These are phyloP conservation scores for Dictyostelium citrinum DNA, from an alignment of 78 protist species.

Conservation along the genomic window DNA sequence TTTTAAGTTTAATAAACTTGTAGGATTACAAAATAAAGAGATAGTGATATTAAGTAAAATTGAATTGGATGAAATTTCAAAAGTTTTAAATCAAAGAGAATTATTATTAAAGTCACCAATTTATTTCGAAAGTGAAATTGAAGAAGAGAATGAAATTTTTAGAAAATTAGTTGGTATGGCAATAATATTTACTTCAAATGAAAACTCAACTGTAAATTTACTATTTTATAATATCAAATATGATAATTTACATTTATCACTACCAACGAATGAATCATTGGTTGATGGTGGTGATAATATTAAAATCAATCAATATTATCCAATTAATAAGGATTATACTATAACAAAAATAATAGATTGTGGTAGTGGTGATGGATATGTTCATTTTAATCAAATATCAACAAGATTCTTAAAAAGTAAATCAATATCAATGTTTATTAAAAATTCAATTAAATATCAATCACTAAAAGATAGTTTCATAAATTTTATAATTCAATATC, in stretches of 20 bases:
- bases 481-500: background rate
- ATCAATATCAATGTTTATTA: background rate
- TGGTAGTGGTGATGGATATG: background rate
- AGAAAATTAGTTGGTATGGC: background rate
- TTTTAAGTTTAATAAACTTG: background rate
- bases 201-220: background rate
- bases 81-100: background rate
- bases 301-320: no score
- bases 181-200: background rate
- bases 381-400: background rate
- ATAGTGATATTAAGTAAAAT: background rate
- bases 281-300: no score
- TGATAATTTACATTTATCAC: background rate
- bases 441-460: background rate
- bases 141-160: background rate
- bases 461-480: background rate
- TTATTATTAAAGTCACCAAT: background rate
- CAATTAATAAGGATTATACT: no score
- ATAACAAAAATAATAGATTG: background rate
- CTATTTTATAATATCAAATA: background rate
- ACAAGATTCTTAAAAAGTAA: background rate
- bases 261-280: no score
- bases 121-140: background rate
- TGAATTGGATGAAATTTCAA: background rate
- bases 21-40: background rate